Base-by-base conservation (phyloP, 2,329 filamentous ascomycete genomes). In the Botrytis fragariae region DNA sequence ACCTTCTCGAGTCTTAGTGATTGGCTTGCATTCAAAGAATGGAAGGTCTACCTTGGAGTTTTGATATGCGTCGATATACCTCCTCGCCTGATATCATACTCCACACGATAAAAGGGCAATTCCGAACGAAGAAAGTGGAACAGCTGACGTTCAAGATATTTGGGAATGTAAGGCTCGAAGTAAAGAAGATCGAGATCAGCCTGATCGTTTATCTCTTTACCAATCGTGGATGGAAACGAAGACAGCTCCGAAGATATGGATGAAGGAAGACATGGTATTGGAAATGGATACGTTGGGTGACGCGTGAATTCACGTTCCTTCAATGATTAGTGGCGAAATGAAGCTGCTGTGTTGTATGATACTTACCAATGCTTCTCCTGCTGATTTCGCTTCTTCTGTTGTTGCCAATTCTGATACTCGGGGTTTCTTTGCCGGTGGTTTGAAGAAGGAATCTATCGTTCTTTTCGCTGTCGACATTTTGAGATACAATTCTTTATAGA, bases 81-180 rank as follows among this genome's bases (percentile, higher is more conserved):
- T 4, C 89, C 89, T 12, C 93, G 87, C 71, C 89, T 91, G 78
- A 94, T 93, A 45, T 86, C 89, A 78, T 94, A 94, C 77, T 89
- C 86, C 6, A 94, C 92, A 70, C 91, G 87, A 78, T 94, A 93
- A 82, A 94, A 95, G 14, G 91, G 91, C 1, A 95, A 82, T 74
- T 92, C 87, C n/a, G 85, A 82, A 1, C 93, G 88, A 2, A 95
- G 85, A 78, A 94, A 94, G 22, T 89, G 83, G 81, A 95, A 95
- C 0, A 94, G 81, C 6, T 88, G 84, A 5, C 85, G 84, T 32
- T 88, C 85, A 18, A 88, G 84, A 20, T 85, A 81, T 3, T 84
- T 82, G 0, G 90, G 87, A 6, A 95, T 86, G 76, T 92, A 95
- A 0, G 92, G 92, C 77, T 93, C 87, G 80, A 91, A 95, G 82